Evolutionary conservation across 1,284 basidiomycete genomes (phyloP).

Genomic region (Cutaneotrichosporon sp.): DNA sequence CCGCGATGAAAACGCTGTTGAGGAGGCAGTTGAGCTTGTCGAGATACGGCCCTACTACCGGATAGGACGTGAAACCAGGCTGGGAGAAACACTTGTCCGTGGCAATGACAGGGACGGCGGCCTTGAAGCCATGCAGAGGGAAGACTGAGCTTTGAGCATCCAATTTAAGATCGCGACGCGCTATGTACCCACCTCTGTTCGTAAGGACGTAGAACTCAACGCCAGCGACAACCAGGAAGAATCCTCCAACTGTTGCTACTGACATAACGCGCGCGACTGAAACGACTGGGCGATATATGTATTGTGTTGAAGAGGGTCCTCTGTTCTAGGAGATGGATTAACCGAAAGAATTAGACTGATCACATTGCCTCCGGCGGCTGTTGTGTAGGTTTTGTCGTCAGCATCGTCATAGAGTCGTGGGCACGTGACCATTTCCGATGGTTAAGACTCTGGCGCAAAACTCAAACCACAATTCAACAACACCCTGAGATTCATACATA

Average conservation of each 20-base stretch:
- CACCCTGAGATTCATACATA: no score
- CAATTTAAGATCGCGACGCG: neutral
- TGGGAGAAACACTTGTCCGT: slow-evolving; percentile 5
- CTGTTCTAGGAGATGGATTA: no score
- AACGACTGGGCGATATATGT: no score
- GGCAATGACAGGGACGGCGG: neutral
- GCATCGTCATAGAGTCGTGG: no score
- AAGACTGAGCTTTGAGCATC: neutral
- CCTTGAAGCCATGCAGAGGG: neutral
- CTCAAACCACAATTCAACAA: no score
- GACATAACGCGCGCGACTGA: no score
- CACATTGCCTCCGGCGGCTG: no score
- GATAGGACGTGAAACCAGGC: slow-evolving; percentile 1
- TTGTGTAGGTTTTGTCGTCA: no score
- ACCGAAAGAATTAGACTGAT: no score
- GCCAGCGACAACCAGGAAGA: neutral
- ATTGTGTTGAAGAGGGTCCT: no score
- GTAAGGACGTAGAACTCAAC: neutral
- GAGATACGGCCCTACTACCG: neutral
- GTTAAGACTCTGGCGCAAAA: no score
- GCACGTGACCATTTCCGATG: no score
- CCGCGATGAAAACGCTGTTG: slow-evolving; percentile 8
- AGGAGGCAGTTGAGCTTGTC: slow-evolving; percentile 10
- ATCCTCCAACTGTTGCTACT: neutral
- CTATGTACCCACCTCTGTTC: neutral